These are phyloP conservation scores for Xylaria sp. DNA, from an alignment of 2,329 filamentous ascomycete genomes.

Conservation along the genomic window DNA sequence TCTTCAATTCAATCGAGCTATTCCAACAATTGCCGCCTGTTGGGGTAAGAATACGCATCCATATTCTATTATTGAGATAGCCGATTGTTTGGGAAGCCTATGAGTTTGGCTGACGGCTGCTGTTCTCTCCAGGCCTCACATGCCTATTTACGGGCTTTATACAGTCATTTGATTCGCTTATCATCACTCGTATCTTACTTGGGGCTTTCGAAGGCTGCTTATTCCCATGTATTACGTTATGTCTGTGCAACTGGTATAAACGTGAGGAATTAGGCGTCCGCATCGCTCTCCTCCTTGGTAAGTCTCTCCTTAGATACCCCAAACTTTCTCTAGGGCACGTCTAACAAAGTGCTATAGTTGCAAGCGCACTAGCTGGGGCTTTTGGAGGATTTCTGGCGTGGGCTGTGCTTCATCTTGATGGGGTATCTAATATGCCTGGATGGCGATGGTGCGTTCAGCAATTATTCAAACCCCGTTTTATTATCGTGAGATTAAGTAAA, in stretches of 20 bases:
- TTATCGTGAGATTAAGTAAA: neutral
- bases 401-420: slow-evolving; percentile 47
- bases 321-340: neutral
- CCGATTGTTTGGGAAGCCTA: neutral
- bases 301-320: neutral
- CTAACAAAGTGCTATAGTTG: slow-evolving; percentile 38
- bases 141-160: slow-evolving; percentile 47
- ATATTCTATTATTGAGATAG: neutral
- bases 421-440: slow-evolving; percentile 42
- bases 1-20: slow-evolving; percentile 44
- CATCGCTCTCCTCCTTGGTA: slow-evolving; percentile 46
- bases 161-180: slow-evolving; percentile 43
- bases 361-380: slow-evolving; percentile 44
- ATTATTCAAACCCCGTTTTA: fast-evolving
- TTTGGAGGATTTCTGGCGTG: slow-evolving; percentile 47
- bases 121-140: slow-evolving; percentile 34
- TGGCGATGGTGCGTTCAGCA: slow-evolving; percentile 45
- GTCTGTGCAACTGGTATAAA: slow-evolving; percentile 50
- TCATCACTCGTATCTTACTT: slow-evolving; percentile 45
- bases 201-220: slow-evolving; percentile 49
- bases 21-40: slow-evolving; percentile 40
- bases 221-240: slow-evolving; percentile 47
- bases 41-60: slow-evolving; percentile 40
- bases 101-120: neutral
- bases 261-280: slow-evolving; percentile 48